Conservation (phyloP, 441 rosid species). For the Adansonia grandidieri region DNA sequence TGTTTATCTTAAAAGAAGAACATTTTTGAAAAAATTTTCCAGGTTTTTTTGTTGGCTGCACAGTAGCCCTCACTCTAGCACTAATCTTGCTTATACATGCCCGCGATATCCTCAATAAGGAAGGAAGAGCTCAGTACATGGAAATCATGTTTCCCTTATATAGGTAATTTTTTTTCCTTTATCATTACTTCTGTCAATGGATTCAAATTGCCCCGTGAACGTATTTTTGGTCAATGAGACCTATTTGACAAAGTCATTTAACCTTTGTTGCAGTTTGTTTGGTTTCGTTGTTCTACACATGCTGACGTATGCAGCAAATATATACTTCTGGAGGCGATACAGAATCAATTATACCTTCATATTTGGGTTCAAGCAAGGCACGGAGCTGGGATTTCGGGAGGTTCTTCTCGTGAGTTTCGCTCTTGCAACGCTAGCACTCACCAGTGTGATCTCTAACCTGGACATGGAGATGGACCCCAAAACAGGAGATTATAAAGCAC, state of each 20-base stretch:
- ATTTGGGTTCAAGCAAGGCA: constrained; percentile 77
- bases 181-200: too few species aligned
- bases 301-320: constrained; percentile 54
- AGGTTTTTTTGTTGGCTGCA: constrained; percentile 39
- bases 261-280: constrained; percentile 52
- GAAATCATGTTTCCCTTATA: constrained; percentile 43
- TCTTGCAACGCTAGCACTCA: constrained; percentile 53
- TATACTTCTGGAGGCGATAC: constrained; percentile 73
- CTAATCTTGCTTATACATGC: constrained; percentile 30
- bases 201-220: too few species aligned
- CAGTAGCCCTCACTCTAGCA: constrained; percentile 31
- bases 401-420: constrained; percentile 58
- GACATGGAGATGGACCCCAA: constrained; percentile 76
- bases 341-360: constrained; percentile 73
- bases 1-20: too few species aligned
- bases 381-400: constrained; percentile 68
- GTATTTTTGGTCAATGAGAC: too few species aligned
- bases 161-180: constrained; percentile 15
- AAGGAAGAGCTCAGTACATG: constrained; percentile 32
- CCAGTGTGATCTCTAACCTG: constrained; percentile 60
- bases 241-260: constrained; percentile 8
- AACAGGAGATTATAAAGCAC: constrained; percentile 40
- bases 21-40: neutral
- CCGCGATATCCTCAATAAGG: constrained; percentile 21
- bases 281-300: constrained; percentile 66